phyloP scores from a whole-genome alignment of 2,329 filamentous ascomycete genomes.

The Bipolaris oryzae region DNA sequence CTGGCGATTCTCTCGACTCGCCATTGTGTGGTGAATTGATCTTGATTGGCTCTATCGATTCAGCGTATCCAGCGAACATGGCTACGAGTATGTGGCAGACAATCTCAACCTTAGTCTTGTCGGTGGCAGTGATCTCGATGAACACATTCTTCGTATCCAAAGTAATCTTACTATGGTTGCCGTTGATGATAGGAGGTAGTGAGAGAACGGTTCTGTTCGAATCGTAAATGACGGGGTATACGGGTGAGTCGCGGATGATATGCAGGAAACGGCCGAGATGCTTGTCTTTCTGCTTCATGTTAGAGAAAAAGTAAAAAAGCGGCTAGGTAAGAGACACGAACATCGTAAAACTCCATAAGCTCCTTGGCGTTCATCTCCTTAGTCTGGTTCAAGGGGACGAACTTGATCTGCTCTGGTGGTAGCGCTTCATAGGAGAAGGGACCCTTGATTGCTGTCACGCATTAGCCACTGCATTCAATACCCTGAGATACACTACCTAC shows the following conservation, averaged over 20 bases:
- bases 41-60: constrained; percentile 91
- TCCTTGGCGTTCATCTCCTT: constrained; percentile 86
- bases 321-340: constrained; percentile 32
- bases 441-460: constrained; percentile 69
- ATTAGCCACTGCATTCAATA: constrained; percentile 19
- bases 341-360: constrained; percentile 91
- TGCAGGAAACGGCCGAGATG: constrained; percentile 88
- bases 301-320: constrained; percentile 7
- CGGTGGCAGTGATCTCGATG: constrained; percentile 95
- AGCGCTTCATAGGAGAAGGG: constrained; percentile 97
- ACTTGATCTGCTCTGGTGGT: constrained; percentile 88
- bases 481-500: constrained; percentile 21
- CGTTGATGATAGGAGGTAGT: constrained; percentile 96
- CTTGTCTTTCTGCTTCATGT: constrained; percentile 72
- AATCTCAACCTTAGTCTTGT: constrained; percentile 94
- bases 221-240: constrained; percentile 96
- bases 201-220: constrained; percentile 86
- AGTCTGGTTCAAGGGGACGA: constrained; percentile 87
- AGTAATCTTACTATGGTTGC: constrained; percentile 95
- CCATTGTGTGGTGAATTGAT: constrained; percentile 91
- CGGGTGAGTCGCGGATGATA: constrained; percentile 90
- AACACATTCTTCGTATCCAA: constrained; percentile 90
- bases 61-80: constrained; percentile 96
- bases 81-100: constrained; percentile 94
- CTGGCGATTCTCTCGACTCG: constrained; percentile 79